Evolutionary conservation across 2,329 filamentous ascomycete species (phyloP), one percentile per base, ranked within the genome.

Genomic region (Exophiala aquamarina): DNA sequence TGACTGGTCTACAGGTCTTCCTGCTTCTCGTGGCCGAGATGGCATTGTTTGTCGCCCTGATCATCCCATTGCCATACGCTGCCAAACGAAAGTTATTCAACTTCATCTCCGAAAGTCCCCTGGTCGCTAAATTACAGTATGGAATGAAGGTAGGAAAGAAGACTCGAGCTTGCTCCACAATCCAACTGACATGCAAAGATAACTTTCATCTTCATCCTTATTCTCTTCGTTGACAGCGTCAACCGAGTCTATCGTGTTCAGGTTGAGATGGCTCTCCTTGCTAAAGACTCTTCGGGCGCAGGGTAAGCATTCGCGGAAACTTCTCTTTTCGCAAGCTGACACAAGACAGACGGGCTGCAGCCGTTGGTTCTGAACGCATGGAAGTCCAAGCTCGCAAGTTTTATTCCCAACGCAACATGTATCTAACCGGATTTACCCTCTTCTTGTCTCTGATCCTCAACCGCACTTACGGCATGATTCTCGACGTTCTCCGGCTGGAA

Each of bases 331-430:
- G 17, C 29, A 26, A 32, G 39, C 41, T 41, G 11, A 28, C 20
- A 43, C 36, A 42, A 58, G 62, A 21, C 33, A 58, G 57, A 28
- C 82, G 86, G 65, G 76, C 78, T 47, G 81, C 84, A 41, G 83
- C 91, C 50, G 83, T 96, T 62, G 92, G 93, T 56, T 86, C 89
- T 66, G 93, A 97, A 69, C 92, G 93, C 57, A 90, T 95, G 81
- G 93, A 98, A 74, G 92, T 97, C 42, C 93, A 98, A 73, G 92
- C 93, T 58, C 90, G 93, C 80, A 98, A 98, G 75, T 98, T 98
- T 79, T 98, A 98, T 81, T 95, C 91, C 54, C 92, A 98, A 77
- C 91, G 93, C 71, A 98, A 98, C 83, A 98, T 98, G 93, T 98
- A 98, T 76, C 90, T 98, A 54, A 97, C 93, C 72, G 93, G 93